These are phyloP conservation scores for Triangularia verruculosa DNA, from an alignment of 2,329 filamentous ascomycete species.

Conservation along the genomic window DNA sequence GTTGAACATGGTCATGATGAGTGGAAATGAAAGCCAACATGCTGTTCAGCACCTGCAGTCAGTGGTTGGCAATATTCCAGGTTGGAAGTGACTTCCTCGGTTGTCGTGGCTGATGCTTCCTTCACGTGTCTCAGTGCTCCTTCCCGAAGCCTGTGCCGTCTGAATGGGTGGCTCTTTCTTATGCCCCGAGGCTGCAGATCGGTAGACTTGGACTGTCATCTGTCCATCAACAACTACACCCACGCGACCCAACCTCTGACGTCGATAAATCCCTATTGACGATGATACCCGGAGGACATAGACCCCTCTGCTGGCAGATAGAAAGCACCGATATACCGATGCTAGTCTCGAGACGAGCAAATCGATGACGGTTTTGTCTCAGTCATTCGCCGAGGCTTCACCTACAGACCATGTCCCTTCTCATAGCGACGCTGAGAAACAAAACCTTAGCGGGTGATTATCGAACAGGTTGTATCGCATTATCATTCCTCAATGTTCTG, in stretches of 20 bases:
- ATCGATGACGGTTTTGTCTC: not conserved
- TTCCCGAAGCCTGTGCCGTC: not conserved
- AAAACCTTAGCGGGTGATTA: not conserved
- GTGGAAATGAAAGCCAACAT: too few species aligned
- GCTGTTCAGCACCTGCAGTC: too few species aligned
- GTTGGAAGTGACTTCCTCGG: not conserved
- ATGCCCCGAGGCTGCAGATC: not conserved
- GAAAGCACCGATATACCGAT: not conserved
- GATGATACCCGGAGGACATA: not conserved
- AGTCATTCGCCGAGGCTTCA: not conserved
- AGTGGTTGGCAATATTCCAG: too few species aligned
- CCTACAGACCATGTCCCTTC: not conserved
- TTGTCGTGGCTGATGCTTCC: not conserved
- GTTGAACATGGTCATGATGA: too few species aligned
- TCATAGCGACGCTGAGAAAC: too few species aligned
- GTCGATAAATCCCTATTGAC: not conserved
- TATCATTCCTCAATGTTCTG: not conserved
- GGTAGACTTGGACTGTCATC: not conserved
- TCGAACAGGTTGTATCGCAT: not conserved
- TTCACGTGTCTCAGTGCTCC: not conserved
- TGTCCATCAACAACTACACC: not conserved
- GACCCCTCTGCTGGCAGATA: not conserved
- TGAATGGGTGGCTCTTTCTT: not conserved
- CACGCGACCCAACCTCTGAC: conserved; percentile 11
- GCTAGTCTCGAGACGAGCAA: not conserved